Conservation (phyloP, 371 early-diverging fungal species). For the Mucor lusitanicus region DNA sequence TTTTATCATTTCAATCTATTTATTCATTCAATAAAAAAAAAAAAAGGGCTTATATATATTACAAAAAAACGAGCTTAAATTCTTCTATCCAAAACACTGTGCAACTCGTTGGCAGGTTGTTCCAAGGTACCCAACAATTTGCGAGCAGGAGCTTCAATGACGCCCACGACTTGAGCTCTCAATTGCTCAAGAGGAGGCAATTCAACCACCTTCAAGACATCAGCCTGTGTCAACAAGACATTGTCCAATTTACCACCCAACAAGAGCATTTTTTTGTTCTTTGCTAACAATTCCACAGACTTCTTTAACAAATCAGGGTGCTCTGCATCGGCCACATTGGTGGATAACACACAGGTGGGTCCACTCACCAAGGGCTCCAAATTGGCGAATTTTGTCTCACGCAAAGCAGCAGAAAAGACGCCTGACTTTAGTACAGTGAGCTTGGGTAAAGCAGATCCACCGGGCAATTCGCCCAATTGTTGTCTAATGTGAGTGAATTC, state of each 20-base stretch:
- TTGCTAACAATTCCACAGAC: conserved; percentile 49
- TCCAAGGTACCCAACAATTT: conserved; percentile 54
- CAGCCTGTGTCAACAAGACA: conserved; percentile 52
- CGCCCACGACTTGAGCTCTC: conserved; percentile 58
- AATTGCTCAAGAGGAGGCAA: conserved; percentile 59
- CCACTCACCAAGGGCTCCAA: conserved; percentile 57
- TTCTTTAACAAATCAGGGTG: conserved; percentile 48
- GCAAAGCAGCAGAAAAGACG: conserved; percentile 56
- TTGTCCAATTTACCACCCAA: conserved; percentile 68
- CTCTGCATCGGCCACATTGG: conserved; percentile 42
- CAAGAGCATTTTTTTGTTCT: conserved; percentile 64
- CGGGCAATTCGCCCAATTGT: conserved; percentile 41
- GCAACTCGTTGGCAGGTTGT: conserved; percentile 47
- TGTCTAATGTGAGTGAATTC: conserved; percentile 61
- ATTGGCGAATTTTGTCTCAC: conserved; percentile 58
- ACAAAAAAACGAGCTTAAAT: conserved; percentile 9
- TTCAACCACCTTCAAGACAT: conserved; percentile 56
- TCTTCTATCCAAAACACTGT: conserved; percentile 51
- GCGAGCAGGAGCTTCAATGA: conserved; percentile 61
- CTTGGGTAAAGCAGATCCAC: conserved; percentile 16
- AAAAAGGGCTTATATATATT: neutral
- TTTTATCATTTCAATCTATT: neutral
- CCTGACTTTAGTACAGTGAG: conserved; percentile 58
- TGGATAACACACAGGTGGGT: conserved; percentile 59
- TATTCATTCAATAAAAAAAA: neutral